Conservation (phyloP, 2,329 filamentous ascomycete species). For the Atkinsonella texensis region DNA sequence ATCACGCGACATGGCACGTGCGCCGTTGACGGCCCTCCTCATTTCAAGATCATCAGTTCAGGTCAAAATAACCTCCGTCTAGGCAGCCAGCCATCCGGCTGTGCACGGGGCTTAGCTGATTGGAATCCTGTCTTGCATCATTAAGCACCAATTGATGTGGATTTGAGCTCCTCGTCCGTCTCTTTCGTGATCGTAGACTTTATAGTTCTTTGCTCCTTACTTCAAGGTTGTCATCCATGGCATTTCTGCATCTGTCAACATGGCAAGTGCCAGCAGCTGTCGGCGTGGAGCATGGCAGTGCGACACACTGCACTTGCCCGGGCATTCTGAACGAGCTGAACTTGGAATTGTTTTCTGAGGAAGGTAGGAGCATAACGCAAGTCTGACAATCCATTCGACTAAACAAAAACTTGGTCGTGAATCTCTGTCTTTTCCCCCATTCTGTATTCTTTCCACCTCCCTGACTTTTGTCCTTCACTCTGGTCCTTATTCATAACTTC, state of each 20-base stretch:
- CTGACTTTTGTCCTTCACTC: constrained; percentile 6
- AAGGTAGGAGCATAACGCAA: not conserved
- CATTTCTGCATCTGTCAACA: not conserved
- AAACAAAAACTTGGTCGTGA: not conserved
- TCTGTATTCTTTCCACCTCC: constrained; percentile 5
- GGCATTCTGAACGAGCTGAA: not conserved
- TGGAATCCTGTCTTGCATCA: too few species aligned
- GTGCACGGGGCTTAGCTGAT: too few species aligned
- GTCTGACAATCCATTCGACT: not conserved
- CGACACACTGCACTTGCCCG: constrained; percentile 3
- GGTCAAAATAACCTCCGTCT: too few species aligned
- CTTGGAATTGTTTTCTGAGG: not conserved
- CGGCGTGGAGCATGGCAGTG: not conserved
- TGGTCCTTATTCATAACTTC: constrained; percentile 4
- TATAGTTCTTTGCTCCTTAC: not conserved
- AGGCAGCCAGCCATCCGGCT: too few species aligned
- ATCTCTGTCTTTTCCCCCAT: not conserved
- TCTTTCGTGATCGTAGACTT: not conserved
- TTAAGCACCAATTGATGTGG: too few species aligned
- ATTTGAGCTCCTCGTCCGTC: not conserved
- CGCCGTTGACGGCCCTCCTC: too few species aligned
- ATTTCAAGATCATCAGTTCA: too few species aligned
- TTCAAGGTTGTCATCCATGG: not conserved
- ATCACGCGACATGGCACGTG: not conserved
- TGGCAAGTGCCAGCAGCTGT: constrained; percentile 4